Base-by-base conservation (phyloP, 768 basidiomycete genomes). In the Boletus rex-veris region DNA sequence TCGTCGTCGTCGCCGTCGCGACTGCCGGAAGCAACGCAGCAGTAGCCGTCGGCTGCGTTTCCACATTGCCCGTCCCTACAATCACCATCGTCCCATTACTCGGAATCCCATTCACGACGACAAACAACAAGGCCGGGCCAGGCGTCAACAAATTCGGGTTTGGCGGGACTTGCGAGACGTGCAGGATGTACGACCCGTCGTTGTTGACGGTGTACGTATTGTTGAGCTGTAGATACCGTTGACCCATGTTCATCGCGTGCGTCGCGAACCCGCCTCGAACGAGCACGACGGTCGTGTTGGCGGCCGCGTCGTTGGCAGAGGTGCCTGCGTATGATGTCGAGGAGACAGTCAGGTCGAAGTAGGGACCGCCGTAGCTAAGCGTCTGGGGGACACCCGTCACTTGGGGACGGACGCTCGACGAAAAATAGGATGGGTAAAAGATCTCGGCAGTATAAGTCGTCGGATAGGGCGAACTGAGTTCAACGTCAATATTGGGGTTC, bases 351-450 rank as follows among this genome's bases (percentile, higher is more conserved):
- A 98, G 73, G 69, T 95, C 82, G 68, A 97, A 97, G 16, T 78
- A 74, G 26, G 74, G 55, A 2, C 96, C 96, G 37, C 96, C 96
- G 63, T 99, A 99, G 0, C 81, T 72, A 47, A 99, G 75, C 1
- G 74, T 87, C n/a, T 70, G 71, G 0, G 95, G 95, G 0, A 92
- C 68, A 7, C 88, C 86, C 14, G 74, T 67, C 14, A 87, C 88
- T 1, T 71, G 71, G 2, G 96, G 96, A 11, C 93, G 86, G 0
- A 75, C 75, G 42, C 71, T 64, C 11, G 86, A 79, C 38, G 80
- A 75, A 75, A 88, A 98, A 74, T 96, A 99, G 11, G 84, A 78
- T 0, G 96, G 96, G 74, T 94, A 98, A 77, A 94, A 99, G 38
- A 86, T 79, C 68, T 96, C 93, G 2, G 88, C 85, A 31, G 82